Evolutionary conservation across 1,139 yeast genomes (phyloP), one percentile per base, ranked within the genome.

Genomic region (Yamadazyma sp.): DNA sequence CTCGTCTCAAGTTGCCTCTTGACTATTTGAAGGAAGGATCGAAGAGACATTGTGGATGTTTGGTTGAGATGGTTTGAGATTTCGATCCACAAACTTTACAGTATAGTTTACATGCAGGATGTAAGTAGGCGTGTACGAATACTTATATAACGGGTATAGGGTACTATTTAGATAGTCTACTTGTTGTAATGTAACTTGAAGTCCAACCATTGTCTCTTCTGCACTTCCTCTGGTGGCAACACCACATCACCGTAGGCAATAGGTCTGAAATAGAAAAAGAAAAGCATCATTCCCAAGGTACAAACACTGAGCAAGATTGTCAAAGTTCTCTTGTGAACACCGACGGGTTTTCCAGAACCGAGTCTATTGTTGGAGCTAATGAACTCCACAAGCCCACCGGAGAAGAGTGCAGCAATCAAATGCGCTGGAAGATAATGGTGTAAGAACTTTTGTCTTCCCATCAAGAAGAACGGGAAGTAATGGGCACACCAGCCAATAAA

Each of bases 391-490:
- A 89, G 67, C 0, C 86, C 91, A 18, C 95, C 98, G 11, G 92
- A 67, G 45, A 91, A 79, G 51, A 89, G 63, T 0, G 95, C 91
- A 7, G 95, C 96, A 48, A 88, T 76, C 57, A 92, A 70, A 61
- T 94, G 98, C 0, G 98, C 98, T 28, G 99, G 98, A 53, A 92
- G 69, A 61, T 92, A 92, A 63, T 92, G 98, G 61, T 92, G 98
- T 61, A 89, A 74, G 68, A 91, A 89, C 61, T 87, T 85, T 66
- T 91, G 97, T 69, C 98, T 85, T 45, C 79, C 77, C 98, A 89
- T 89, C 56, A 89, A 72, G 67, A 77, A 91, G 73, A 91, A 89
- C 47, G 96, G 96, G 59, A 87, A 79, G 61, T 87, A 89, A 63
- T 89, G 98, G 28, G 89, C 77, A 29, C 81, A 72, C 92, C 96